phyloP scores from a whole-genome alignment of 2,329 filamentous ascomycete genomes.

The Nigrospora osmanthi region DNA sequence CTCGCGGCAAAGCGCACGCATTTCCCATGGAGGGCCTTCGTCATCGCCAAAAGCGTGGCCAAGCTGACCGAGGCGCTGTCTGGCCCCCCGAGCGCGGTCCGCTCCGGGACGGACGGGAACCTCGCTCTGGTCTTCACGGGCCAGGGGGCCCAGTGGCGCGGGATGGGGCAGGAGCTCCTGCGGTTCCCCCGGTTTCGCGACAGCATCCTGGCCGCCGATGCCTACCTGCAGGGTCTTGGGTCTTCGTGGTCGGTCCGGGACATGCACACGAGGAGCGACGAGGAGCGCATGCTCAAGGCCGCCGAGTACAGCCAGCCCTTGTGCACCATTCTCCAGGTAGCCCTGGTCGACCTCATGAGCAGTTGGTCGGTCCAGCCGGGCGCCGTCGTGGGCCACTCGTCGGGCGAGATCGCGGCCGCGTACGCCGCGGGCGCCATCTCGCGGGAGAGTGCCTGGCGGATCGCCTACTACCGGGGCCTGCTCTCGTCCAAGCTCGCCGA shows the following conservation, averaged over 20 bases:
- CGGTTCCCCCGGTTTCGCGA: slow-evolving; percentile 14
- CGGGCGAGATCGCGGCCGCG: slow-evolving; percentile 25
- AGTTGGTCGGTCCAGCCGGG: slow-evolving; percentile 12
- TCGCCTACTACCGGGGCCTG: slow-evolving; percentile 13
- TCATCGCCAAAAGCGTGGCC: too few relatives aligned
- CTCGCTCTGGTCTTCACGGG: slow-evolving; percentile 24
- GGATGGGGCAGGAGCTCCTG: slow-evolving; percentile 28
- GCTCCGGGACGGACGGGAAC: not conserved
- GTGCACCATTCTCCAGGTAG: slow-evolving; percentile 20
- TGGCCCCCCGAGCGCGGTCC: not conserved
- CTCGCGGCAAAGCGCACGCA: too few relatives aligned
- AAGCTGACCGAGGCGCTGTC: too few relatives aligned
- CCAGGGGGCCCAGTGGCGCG: slow-evolving; percentile 26
- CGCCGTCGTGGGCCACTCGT: slow-evolving; percentile 23
- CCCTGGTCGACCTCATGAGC: slow-evolving; percentile 19
- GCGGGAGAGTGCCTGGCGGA: slow-evolving; percentile 11
- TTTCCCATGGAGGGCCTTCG: too few relatives aligned
- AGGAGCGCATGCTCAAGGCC: slow-evolving; percentile 18
- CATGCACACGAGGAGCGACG: slow-evolving; percentile 22
- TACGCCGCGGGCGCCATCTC: slow-evolving; percentile 17
- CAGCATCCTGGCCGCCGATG: slow-evolving; percentile 17
- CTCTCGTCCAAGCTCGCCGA: slow-evolving; percentile 1
- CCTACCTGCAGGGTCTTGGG: slow-evolving; percentile 13
- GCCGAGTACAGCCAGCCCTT: slow-evolving; percentile 21
- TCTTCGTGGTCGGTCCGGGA: slow-evolving; percentile 15